phyloP scores from a whole-genome alignment of 306 rosid species.

The Calophaca sinica region DNA sequence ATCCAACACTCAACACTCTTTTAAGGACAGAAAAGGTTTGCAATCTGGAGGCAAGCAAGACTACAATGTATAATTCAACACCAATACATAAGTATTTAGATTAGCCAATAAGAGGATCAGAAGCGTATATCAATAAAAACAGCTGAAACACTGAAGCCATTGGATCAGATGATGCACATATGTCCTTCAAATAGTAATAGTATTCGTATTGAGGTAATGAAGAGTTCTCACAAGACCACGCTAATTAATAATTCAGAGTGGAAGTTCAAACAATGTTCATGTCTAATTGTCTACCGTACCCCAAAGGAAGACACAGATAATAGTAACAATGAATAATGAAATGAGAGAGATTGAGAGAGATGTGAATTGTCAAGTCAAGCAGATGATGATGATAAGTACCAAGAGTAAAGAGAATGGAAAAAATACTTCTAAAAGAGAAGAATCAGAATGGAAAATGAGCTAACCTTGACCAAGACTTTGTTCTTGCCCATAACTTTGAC shows the following conservation, averaged over 20 bases:
- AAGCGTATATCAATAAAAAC: background rate
- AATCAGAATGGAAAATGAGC: constrained; percentile 14
- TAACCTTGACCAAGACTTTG: constrained; percentile 94
- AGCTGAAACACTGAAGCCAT: background rate
- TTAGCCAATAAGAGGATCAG: background rate
- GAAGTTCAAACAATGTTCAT: background rate
- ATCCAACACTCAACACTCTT: too few species aligned
- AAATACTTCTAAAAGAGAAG: background rate
- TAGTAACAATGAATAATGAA: background rate
- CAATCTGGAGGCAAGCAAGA: constrained; percentile 5
- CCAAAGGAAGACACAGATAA: background rate
- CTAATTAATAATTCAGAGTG: background rate
- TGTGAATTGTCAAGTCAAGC: background rate
- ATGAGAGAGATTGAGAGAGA: background rate
- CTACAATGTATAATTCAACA: background rate
- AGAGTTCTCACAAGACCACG: background rate
- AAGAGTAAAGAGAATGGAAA: background rate
- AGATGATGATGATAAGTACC: background rate
- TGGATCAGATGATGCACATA: background rate
- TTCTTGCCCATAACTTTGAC: constrained; percentile 99
- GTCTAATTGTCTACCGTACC: background rate
- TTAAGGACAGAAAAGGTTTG: background rate
- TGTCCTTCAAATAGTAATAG: background rate
- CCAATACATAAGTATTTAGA: background rate
- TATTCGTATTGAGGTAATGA: background rate